These are phyloP conservation scores for Clavaria fumosa DNA, from an alignment of 768 basidiomycete genomes.

Conservation along the genomic window DNA sequence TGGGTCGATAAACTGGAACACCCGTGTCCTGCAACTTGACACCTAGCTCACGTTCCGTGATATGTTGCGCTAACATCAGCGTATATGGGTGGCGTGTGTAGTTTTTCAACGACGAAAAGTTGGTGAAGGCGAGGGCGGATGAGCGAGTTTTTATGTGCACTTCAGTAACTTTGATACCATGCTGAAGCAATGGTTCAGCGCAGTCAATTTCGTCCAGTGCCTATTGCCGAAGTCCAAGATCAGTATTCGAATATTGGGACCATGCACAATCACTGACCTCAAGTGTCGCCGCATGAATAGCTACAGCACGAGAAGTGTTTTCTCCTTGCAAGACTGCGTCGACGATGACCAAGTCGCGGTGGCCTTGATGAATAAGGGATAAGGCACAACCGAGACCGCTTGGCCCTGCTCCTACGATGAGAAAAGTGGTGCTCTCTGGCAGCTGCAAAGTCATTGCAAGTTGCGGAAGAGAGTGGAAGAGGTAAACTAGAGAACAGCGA, in stretches of 20 bases:
- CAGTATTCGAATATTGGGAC: too few relatives aligned
- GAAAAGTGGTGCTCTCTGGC: slow-evolving; percentile 22
- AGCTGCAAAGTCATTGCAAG: too few relatives aligned
- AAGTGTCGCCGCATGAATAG: slow-evolving; percentile 36
- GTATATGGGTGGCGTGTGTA: slow-evolving; percentile 31
- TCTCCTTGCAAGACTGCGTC: slow-evolving; percentile 21
- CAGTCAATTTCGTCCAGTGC: slow-evolving; percentile 30
- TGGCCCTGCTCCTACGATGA: slow-evolving; percentile 38
- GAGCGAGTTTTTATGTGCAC: slow-evolving; percentile 20
- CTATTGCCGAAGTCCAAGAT: too few relatives aligned
- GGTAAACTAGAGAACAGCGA: too few relatives aligned
- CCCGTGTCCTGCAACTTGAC: slow-evolving; percentile 19
- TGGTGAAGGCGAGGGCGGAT: slow-evolving; percentile 13
- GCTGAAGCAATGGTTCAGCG: slow-evolving; percentile 22
- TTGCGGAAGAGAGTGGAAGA: too few relatives aligned
- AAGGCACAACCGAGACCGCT: slow-evolving; percentile 31
- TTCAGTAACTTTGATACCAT: slow-evolving; percentile 19
- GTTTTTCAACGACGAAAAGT: slow-evolving; percentile 21
- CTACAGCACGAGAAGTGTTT: slow-evolving; percentile 28
- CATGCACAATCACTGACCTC: slow-evolving; percentile 32
- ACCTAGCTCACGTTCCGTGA: slow-evolving; percentile 27
- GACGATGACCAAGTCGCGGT: slow-evolving; percentile 27
- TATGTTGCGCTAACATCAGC: slow-evolving; percentile 27
- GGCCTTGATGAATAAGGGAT: slow-evolving; percentile 28
- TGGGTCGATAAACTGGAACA: slow-evolving; percentile 22